A percentile compares a stretch with the other conserved stretches of the same genome.
phyloP scores from a whole-genome alignment of 1,284 basidiomycete species.

The Ustanciosporium gigantosporum region DNA sequence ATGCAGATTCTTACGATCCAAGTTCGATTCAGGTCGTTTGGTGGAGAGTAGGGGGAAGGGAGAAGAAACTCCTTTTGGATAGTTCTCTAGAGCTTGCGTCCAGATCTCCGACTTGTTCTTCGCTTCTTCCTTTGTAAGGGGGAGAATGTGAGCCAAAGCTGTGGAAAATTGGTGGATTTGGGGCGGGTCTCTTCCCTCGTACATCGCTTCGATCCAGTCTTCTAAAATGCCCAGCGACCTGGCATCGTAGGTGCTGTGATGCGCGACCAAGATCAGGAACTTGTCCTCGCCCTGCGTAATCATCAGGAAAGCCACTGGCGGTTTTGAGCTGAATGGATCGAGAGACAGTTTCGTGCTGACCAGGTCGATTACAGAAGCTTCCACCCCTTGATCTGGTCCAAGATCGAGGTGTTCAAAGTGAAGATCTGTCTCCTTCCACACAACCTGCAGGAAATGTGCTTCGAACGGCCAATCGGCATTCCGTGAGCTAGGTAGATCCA shows the following conservation, averaged over 20 bases:
- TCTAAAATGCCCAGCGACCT: conserved; percentile 42
- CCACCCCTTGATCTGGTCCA: conserved; percentile 3
- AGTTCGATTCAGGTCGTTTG: conserved; percentile 1
- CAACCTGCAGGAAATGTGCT: conserved; percentile 34
- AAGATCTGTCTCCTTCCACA: conserved; percentile 16
- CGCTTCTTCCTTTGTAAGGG: conserved; percentile 23
- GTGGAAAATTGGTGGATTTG: conserved; percentile 16
- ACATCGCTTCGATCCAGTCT: conserved; percentile 31
- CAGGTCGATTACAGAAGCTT: conserved; percentile 3
- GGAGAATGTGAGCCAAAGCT: conserved; percentile 42
- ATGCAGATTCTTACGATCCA: conserved; percentile 10
- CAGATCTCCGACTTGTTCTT: conserved; percentile 12
- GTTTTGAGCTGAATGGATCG: conserved; percentile 12
- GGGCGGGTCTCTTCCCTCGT: conserved; percentile 7
- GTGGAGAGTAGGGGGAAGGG: conserved; percentile 26
- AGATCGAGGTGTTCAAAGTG: conserved; percentile 8
- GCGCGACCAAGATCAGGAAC: conserved; percentile 30
- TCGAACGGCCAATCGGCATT: conserved; percentile 17
- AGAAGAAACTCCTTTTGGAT: conserved; percentile 16
- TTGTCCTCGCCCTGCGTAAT: conserved; percentile 11
- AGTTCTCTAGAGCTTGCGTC: conserved; percentile 20
- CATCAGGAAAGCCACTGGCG: conserved; percentile 28
- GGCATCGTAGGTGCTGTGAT: conserved; percentile 55
- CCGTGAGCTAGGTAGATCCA: conserved; percentile 2
- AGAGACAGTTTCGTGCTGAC: conserved; percentile 3